Conservation (phyloP, 352 stramenopile species). For the Globisporangium emineosum region DNA sequence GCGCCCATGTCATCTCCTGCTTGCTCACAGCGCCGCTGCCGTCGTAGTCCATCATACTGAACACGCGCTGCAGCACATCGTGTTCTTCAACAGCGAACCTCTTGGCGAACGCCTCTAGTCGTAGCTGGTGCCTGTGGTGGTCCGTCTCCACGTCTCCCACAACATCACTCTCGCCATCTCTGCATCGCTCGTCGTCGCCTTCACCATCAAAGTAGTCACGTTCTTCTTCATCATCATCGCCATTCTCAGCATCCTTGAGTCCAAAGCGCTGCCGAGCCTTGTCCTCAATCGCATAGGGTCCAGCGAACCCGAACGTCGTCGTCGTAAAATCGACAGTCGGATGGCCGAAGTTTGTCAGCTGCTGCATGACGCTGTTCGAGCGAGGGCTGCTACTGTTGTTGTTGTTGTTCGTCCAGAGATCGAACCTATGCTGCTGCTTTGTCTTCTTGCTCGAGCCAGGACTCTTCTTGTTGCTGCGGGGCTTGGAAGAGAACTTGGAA, state of each 20-base stretch:
- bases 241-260: not conserved
- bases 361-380: constrained; percentile 2
- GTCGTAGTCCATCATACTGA: constrained; percentile 64
- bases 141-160: no score
- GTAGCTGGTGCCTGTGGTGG: constrained; percentile 3
- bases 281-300: constrained; percentile 19
- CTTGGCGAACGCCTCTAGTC: not conserved
- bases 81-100: constrained; percentile 43
- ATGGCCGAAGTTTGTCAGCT: constrained; percentile 11
- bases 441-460: constrained; percentile 16
- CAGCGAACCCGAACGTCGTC: constrained; percentile 24
- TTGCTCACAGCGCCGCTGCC: constrained; percentile 62
- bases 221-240: not conserved
- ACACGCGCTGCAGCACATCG: constrained; percentile 37
- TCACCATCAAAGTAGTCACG: not conserved
- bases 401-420: constrained; percentile 8
- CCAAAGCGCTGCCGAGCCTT: not conserved
- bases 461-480: not conserved
- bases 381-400: constrained; percentile 7
- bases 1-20: constrained; percentile 58
- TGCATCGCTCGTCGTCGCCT: no score
- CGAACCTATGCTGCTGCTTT: not conserved
- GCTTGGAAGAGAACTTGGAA: not conserved
- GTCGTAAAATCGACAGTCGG: constrained; percentile 21
- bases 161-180: constrained; percentile 1